Base-by-base conservation (phyloP, 2,329 filamentous ascomycete species). In the Penicillium sp. region DNA sequence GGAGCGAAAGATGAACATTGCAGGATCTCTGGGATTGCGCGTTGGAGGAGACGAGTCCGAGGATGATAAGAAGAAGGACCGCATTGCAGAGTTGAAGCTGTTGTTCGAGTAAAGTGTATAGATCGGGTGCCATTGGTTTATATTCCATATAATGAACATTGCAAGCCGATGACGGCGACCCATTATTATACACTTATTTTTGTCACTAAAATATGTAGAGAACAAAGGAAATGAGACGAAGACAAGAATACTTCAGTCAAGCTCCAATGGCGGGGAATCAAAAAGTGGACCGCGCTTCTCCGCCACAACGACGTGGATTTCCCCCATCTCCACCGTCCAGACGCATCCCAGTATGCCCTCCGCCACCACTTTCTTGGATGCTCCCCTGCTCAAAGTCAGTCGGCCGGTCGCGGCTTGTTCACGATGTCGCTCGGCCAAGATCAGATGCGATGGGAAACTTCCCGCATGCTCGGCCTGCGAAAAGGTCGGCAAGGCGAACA, bases 381-480 rank as follows among this genome's bases (percentile, higher is more conserved):
- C 55, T 33, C 65, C 65, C 6, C 46, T 67, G 35, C 55, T 68
- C 25, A 67, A 67, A 54, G 85, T 90, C 47, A 88, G 83, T 57
- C 75, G 85, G 46, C 84, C 85, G 4, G 84, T 87, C 33, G 84
- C 84, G 37, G 85, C 85, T 15, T 90, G 85, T 61, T 85, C 84
- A 42, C 74, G 84, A 71, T 90, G 85, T 69, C 85, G 92, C 44
- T 79, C 83, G 44, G 89, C 90, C 37, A 98, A 98, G 70, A 88
- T 96, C 61, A 95, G 93, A 79, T 98, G 92, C 58, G 92, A 96
- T 68, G 90, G 92, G 45, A 95, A 95, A 64, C 72, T 96, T 25
- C 92, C 92, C 8, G 88, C 89, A 6, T 98, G 92, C 60, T 93
- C 88, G 6, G 90, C 90, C 12, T 96, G 92, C 60, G 90, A 95